Evolutionary conservation across 768 basidiomycete genomes (phyloP).

Genomic region (Boletellus emodensis): DNA sequence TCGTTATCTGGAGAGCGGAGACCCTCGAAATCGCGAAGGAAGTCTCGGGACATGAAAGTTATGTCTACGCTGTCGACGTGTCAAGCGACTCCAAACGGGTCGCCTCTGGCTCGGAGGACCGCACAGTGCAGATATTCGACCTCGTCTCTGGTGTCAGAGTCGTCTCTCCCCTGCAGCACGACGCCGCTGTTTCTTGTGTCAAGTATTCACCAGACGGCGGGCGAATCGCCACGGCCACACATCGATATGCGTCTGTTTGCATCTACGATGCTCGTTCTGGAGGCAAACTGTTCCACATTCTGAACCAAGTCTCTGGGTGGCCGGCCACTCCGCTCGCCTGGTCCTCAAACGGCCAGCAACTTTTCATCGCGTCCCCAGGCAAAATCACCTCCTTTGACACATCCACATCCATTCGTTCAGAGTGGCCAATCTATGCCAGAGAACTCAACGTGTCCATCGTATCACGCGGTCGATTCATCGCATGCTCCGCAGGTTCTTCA

Average conservation of each 20-base stretch:
- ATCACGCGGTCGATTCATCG: background rate
- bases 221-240: background rate
- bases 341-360: background rate
- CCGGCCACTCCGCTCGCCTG: background rate
- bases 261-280: background rate
- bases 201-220: background rate
- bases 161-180: background rate
- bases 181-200: background rate
- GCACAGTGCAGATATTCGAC: background rate
- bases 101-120: background rate
- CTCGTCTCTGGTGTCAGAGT: background rate
- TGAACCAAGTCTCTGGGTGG: background rate
- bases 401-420: background rate
- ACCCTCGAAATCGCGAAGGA: background rate
- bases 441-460: background rate
- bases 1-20: background rate
- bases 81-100: background rate
- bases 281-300: background rate
- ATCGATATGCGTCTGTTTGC: background rate
- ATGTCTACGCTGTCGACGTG: background rate
- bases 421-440: slow-evolving; percentile 1
- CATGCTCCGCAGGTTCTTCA: background rate
- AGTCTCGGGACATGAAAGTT: background rate
- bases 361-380: background rate
- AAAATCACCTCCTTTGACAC: background rate